Evolutionary conservation across 2,329 filamentous ascomycete genomes (phyloP).

Genomic region (Fusarium palustre): DNA sequence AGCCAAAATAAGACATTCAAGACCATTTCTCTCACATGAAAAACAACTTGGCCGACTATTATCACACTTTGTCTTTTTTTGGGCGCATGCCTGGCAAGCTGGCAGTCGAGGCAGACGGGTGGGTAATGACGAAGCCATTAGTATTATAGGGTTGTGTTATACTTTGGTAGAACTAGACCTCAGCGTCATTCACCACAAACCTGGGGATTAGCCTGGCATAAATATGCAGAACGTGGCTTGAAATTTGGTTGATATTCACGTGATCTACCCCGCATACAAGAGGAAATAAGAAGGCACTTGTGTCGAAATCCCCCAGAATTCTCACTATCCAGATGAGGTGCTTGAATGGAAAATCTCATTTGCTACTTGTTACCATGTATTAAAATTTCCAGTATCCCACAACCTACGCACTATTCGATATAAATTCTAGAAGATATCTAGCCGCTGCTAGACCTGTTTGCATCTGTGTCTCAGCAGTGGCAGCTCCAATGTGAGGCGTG

Average conservation of each 20-base stretch:
- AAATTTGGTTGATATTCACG: background rate
- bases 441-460: slow-evolving; percentile 48
- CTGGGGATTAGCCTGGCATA: background rate
- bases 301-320: no score
- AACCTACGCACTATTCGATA: background rate
- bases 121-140: background rate
- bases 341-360: no score
- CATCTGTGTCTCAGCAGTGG: slow-evolving; percentile 53
- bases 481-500: slow-evolving; percentile 60
- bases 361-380: no score
- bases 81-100: slow-evolving; percentile 23
- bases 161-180: background rate
- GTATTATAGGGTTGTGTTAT: accelerated
- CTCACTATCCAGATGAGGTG: no score
- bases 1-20: slow-evolving; percentile 3
- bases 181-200: background rate
- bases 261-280: background rate
- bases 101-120: slow-evolving; percentile 15
- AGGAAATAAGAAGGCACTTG: no score
- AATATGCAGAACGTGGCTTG: background rate
- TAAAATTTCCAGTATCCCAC: accelerated
- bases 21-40: background rate
- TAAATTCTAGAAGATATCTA: slow-evolving; percentile 39
- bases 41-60: slow-evolving; percentile 21
- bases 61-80: slow-evolving; percentile 31